Conservation (phyloP, 192 early-diverging fungal species). For the Entomortierella parvispora region DNA sequence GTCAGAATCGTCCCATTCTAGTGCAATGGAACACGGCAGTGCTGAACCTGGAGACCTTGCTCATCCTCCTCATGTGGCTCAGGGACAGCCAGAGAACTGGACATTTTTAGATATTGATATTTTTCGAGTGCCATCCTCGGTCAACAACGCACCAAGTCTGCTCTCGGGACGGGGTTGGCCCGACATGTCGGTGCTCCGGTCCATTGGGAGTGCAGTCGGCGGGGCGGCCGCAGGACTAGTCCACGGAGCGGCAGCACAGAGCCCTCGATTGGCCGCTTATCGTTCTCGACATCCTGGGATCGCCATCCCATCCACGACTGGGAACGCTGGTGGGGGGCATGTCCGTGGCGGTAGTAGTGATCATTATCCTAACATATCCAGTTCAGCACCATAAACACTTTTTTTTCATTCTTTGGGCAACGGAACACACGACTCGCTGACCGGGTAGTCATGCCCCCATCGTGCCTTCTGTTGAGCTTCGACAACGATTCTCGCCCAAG, state of each 20-base stretch:
- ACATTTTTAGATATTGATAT: slow-evolving; percentile 46
- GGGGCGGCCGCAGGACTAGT: slow-evolving; percentile 43
- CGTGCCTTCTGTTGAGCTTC: too few relatives aligned
- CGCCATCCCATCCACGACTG: neutral
- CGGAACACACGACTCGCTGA: too few relatives aligned
- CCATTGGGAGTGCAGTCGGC: slow-evolving; percentile 40
- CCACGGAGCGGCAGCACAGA: slow-evolving; percentile 15
- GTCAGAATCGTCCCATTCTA: neutral
- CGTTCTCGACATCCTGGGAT: neutral
- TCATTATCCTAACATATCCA: slow-evolving; percentile 18
- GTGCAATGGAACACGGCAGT: neutral
- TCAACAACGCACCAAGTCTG: slow-evolving; percentile 17
- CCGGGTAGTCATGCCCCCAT: too few relatives aligned
- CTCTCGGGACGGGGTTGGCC: slow-evolving; percentile 38
- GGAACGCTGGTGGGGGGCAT: neutral
- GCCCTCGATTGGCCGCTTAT: slow-evolving; percentile 3
- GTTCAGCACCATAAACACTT: slow-evolving; percentile 15
- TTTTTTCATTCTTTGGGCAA: too few relatives aligned
- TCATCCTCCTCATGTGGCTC: neutral
- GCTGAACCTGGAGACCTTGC: too few relatives aligned
- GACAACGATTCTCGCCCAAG: too few relatives aligned
- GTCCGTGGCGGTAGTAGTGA: too few relatives aligned
- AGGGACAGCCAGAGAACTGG: slow-evolving; percentile 43
- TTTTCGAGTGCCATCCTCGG: slow-evolving; percentile 25
- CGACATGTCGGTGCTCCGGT: slow-evolving; percentile 33